Evolutionary conservation across 2,329 filamentous ascomycete species (phyloP), one percentile per base, ranked within the genome.

Genomic region (Penicillium palitans): DNA sequence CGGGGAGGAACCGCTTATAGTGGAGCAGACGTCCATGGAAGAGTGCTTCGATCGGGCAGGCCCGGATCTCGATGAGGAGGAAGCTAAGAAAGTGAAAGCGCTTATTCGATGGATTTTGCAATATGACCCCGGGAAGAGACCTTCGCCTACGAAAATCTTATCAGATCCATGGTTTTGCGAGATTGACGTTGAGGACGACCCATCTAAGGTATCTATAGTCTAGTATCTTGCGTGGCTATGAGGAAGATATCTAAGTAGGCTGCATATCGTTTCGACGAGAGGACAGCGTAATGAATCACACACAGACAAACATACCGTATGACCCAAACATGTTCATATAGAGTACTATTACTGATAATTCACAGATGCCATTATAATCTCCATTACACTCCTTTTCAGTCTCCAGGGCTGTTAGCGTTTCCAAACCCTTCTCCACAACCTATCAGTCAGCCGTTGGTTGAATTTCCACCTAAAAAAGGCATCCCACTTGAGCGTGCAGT

Each of bases 81-180:
- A 73, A 63, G 65, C 66, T 10, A 17, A 53, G 13, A 54, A 66
- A 57, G 53, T 72, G 37, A 66, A 66, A 44, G 50, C 64, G 37
- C 60, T 72, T 4, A 69, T 71, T 51, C 60, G 64, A 54, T 60
- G 64, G 60, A 71, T 70, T 47, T 55, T 73, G 49, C 62, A 68
- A 53, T 72, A 70, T 63, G 68, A 72, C 60, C 66, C 66, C 19
- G 50, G 55, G 25, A 61, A 66, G 60, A 59, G 71, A 55, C 70
- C 70, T 46, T 64, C 69, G 19, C 65, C 71, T 45, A 58, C 56
- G 52, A 44, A 70, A 40, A 62, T 72, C 31, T 65, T 72, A 48
- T 56, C 60, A 41, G 58, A 72, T 65, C 69, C 70, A 41, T 73
- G 70, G 70, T 71, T 73, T 55, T 59, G 57, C 35, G 55, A 55